Percentiles rank a stretch among this genome's conserved stretches.
These are phyloP conservation scores for Olyra latifolia DNA, from an alignment of 176 grass and related monocot genomes.

Conservation along the genomic window DNA sequence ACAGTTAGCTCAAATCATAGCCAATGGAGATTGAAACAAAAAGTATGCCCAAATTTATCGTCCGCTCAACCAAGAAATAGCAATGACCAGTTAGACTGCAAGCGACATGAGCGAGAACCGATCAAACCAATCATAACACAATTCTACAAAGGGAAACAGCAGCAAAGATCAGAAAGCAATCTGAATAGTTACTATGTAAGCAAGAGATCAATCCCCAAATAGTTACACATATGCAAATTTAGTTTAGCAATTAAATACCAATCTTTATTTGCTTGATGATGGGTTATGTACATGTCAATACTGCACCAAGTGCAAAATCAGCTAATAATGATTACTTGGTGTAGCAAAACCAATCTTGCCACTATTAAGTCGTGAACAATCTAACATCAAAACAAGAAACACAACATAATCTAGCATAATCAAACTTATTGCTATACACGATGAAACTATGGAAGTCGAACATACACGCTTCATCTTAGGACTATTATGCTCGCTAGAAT, in stretches of 20 bases:
- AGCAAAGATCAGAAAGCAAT: neutral
- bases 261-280: neutral
- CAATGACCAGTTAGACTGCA: neutral
- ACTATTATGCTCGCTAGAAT: neutral
- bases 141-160: neutral
- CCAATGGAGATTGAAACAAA: neutral
- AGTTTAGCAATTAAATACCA: too few species aligned
- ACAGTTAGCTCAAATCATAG: neutral
- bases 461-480: constrained; percentile 12
- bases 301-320: neutral
- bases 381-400: neutral
- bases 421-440: constrained; percentile 16
- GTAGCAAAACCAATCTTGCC: neutral
- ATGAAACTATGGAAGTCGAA: neutral
- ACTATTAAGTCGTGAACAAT: neutral
- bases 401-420: neutral
- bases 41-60: neutral
- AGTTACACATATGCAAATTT: neutral
- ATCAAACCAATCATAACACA: neutral
- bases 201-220: neutral
- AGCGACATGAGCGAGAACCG: neutral
- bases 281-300: neutral
- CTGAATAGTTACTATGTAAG: neutral
- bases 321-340: neutral
- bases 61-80: neutral